Conservation (phyloP, 768 basidiomycete genomes). For the Hypholoma sublateritium region DNA sequence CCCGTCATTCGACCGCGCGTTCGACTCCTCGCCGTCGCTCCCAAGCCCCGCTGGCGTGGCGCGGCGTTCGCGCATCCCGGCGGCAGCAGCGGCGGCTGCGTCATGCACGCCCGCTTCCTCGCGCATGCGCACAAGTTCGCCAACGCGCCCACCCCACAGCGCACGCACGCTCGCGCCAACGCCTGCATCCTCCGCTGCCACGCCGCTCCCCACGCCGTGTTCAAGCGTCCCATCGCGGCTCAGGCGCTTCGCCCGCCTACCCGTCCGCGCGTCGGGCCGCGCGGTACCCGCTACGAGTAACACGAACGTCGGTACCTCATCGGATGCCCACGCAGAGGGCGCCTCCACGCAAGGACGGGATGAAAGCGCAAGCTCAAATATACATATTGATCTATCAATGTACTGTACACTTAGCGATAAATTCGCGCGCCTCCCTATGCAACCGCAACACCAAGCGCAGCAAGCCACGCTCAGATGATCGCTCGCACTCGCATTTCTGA, state of each 20-base stretch:
- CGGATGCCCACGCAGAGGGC: no score
- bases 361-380: no score
- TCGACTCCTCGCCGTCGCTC: slow-evolving; percentile 41
- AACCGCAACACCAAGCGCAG: no score
- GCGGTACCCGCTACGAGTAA: slow-evolving; percentile 33
- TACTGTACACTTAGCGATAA: no score
- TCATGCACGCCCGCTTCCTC: slow-evolving; percentile 27
- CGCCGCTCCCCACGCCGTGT: slow-evolving; percentile 31
- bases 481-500: no score
- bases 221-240: slow-evolving; percentile 38
- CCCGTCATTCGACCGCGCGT: slow-evolving; percentile 28
- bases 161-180: slow-evolving; percentile 38
- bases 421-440: no score
- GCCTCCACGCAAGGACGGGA: no score
- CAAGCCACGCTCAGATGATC: no score
- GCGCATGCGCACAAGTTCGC: slow-evolving; percentile 35
- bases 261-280: neutral
- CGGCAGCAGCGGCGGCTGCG: neutral
- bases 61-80: slow-evolving; percentile 7
- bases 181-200: slow-evolving; percentile 24
- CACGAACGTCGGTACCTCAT: slow-evolving; percentile 50
- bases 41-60: slow-evolving; percentile 21
- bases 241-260: slow-evolving; percentile 2
- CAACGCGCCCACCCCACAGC: slow-evolving; percentile 45
- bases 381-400: no score